Base-by-base conservation (phyloP, 1,284 basidiomycete genomes). In the Cryptococcus hybrid region DNA sequence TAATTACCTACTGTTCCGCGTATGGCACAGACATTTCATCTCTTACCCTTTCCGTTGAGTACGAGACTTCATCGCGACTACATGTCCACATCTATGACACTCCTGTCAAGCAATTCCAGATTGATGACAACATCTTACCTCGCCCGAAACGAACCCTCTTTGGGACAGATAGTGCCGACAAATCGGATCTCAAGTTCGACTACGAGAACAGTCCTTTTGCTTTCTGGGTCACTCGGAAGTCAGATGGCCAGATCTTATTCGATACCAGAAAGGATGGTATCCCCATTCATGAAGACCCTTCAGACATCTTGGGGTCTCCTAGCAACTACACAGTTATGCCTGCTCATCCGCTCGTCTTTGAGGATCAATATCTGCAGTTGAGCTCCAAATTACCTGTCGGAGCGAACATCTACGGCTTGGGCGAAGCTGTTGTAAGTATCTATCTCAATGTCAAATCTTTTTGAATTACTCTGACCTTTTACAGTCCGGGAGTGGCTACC, bases 361-460 rank as follows among this genome's bases (percentile, higher is more conserved):
- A 90, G 69, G 85, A 90, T 12, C 89, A 90, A 72, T 90, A 88
- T 69, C 80, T 90, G 13, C 87, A 88, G 57, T 72, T 89, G 53
- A 55, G 64, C 12, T 66, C 65, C 3, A 55, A 61, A 1, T 51
- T 78, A 5, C 67, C 74, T 3, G 36, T 49, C 5, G 76, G 83
- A 42, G 82, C 88, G 18, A 88, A 90, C 65, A 81, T 91, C 47
- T 90, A 90, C 62, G 89, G 89, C 0, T 78, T 91, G 7, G 89
- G 88, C 3, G 88, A 92, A 69, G 83, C 85, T 18, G 81, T 88
- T 35, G 82, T 86, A 1, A 45, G 52, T 59, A 30, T 37, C 84
- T 39, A 36, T 30, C 34, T 12, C 35, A 18, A 13, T 30, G 3
- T 4, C 30, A 3, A 30, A 30, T 30, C n/a, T 37, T 40, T 37